Conservation (phyloP, 441 rosid species). For the Gossypium davidsonii region DNA sequence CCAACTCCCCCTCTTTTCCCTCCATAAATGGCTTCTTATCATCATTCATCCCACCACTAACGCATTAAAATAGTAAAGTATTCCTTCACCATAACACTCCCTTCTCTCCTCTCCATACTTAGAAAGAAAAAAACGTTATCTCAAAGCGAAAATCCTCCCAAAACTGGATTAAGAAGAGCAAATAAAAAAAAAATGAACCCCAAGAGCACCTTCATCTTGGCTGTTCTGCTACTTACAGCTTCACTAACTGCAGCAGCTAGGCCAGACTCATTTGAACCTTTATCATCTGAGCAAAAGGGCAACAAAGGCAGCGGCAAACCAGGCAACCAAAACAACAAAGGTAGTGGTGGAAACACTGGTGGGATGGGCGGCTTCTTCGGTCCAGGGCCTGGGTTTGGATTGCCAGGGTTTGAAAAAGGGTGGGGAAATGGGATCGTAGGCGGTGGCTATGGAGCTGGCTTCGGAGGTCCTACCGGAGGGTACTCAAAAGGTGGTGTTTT, state of each 20-base stretch:
- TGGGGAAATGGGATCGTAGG: conserved; percentile 53
- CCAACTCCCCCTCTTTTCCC: conserved; percentile 10
- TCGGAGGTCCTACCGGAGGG: conserved; percentile 75
- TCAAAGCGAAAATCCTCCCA: not conserved
- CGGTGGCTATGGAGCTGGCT: conserved; percentile 79
- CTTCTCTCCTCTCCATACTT: not conserved
- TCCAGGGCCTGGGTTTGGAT: conserved; percentile 43
- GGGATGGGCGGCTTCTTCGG: conserved; percentile 59
- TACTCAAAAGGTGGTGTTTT: conserved; percentile 51
- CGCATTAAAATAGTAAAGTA: not conserved
- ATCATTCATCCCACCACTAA: not conserved
- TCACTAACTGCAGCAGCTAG: conserved; percentile 36
- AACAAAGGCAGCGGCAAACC: conserved; percentile 17
- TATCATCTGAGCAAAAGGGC: conserved; percentile 12
- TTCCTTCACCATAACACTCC: not conserved
- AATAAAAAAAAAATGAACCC: conserved; percentile 43
- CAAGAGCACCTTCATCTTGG: conserved; percentile 21
- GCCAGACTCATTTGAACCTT: conserved; percentile 26
- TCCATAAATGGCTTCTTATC: conserved; percentile 8
- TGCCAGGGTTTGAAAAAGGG: conserved; percentile 48
- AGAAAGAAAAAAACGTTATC: not conserved
- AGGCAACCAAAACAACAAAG: conserved; percentile 21
- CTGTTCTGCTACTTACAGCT: conserved; percentile 30
- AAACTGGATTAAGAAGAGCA: not conserved
- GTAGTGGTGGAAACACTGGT: conserved; percentile 21